phyloP scores from a whole-genome alignment of 805 yeast species.

The Tetrapisispora nanseiensis region DNA sequence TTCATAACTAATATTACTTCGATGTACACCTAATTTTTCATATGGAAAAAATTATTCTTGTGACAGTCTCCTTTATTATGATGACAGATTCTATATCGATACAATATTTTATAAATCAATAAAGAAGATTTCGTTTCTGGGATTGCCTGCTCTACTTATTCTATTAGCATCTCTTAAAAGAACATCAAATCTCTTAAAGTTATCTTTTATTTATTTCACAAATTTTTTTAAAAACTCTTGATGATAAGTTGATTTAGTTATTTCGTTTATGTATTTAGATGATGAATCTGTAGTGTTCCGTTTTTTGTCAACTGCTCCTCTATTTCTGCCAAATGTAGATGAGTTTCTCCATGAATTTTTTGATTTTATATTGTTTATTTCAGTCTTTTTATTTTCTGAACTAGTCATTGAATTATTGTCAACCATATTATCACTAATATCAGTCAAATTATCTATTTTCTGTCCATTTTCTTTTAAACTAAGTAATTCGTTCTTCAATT shows the following conservation, averaged over 20 bases:
- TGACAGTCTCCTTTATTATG: no score
- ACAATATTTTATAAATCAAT: no score
- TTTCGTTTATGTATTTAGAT: constrained; percentile 27
- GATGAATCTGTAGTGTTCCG: constrained; percentile 10
- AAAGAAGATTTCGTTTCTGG: no score
- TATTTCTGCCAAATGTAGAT: constrained; percentile 19
- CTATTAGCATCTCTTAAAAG: no score
- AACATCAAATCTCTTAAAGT: no score
- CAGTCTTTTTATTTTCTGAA: constrained; percentile 30
- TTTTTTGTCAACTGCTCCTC: constrained; percentile 16
- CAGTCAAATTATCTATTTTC: constrained; percentile 35
- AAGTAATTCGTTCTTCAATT: constrained; percentile 32
- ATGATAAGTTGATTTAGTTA: constrained; percentile 34
- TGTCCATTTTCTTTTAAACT: constrained; percentile 27
- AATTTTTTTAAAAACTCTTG: constrained; percentile 34
- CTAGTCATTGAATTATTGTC: no score
- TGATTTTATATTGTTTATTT: constrained; percentile 10
- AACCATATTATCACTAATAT: constrained; percentile 33
- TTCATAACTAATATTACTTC: no score
- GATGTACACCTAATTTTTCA: no score
- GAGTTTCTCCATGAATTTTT: background rate
- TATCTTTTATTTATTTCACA: constrained; percentile 28
- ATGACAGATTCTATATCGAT: no score
- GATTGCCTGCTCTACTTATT: no score
- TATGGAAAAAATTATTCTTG: no score